phyloP scores from a whole-genome alignment of 148 eudicot genomes.

The Spergularia marina region DNA sequence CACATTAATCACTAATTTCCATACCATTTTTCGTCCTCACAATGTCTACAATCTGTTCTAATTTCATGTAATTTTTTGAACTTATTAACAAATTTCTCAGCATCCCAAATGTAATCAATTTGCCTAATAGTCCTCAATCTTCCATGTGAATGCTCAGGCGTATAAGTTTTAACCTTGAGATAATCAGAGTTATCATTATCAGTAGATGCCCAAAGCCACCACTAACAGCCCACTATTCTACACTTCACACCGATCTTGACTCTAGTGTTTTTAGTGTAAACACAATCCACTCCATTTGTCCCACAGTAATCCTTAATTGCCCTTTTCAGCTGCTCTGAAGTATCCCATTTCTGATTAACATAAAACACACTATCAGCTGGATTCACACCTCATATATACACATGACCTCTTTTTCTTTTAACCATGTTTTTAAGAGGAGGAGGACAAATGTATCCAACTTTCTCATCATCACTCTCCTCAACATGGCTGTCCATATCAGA shows the following conservation, averaged over 20 bases:
- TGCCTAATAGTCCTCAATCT: background rate
- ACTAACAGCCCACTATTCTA: background rate
- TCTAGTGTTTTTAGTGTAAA: background rate
- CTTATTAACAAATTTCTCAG: background rate
- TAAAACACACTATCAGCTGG: background rate
- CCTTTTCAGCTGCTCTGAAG: background rate
- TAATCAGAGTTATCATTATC: background rate
- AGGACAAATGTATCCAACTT: background rate
- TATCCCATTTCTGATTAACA: background rate
- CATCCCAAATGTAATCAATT: background rate
- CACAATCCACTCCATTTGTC: background rate
- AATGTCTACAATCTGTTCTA: background rate
- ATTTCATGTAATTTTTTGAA: constrained; percentile 2
- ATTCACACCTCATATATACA: background rate
- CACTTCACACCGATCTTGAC: background rate
- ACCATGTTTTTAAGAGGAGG: background rate
- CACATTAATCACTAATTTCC: background rate
- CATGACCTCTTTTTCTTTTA: background rate
- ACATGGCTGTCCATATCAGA: background rate
- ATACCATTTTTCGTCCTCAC: background rate
- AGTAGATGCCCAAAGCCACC: background rate
- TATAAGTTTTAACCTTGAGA: background rate
- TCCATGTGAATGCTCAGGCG: background rate
- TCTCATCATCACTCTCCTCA: background rate
- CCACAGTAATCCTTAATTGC: background rate